Conservation (phyloP, 1,284 basidiomycete species). For the Leccinum brunneo-olivaceum region DNA sequence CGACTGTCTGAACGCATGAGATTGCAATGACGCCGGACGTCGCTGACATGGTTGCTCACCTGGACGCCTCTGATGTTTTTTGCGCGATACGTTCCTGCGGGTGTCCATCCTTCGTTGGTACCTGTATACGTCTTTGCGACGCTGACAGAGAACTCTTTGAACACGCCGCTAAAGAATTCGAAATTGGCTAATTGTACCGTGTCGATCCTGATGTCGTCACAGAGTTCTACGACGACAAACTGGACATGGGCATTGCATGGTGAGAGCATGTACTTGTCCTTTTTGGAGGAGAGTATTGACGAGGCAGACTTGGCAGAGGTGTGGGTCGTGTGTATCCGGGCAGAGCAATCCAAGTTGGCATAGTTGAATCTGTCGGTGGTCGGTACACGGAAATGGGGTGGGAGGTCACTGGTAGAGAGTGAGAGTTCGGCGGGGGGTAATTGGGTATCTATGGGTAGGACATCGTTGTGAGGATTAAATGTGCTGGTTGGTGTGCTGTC, state of each 20-base stretch:
- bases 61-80: conserved; percentile 92
- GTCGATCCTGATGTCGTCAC: conserved; percentile 95
- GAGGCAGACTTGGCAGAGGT: conserved; percentile 78
- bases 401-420: conserved; percentile 22
- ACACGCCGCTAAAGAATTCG: conserved; percentile 97
- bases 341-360: conserved; percentile 88
- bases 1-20: conserved; percentile 39
- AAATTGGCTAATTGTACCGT: conserved; percentile 95
- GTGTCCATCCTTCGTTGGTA: conserved; percentile 63
- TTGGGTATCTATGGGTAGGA: conserved; percentile 2
- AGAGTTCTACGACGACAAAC: conserved; percentile 92
- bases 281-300: conserved; percentile 83
- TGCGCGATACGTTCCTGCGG: conserved; percentile 74
- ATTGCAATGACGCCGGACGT: not conserved
- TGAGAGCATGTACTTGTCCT: conserved; percentile 95
- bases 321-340: conserved; percentile 83
- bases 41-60: too few species aligned
- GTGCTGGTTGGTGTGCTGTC: too few species aligned
- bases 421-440: conserved; percentile 5
- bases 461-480: too few species aligned
- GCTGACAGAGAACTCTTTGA: conserved; percentile 86
- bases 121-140: conserved; percentile 70
- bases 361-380: conserved; percentile 87
- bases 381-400: conserved; percentile 62
- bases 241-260: conserved; percentile 69